phyloP scores from a whole-genome alignment of 1,139 yeast genomes.

The Groenewaldozyma sp. region DNA sequence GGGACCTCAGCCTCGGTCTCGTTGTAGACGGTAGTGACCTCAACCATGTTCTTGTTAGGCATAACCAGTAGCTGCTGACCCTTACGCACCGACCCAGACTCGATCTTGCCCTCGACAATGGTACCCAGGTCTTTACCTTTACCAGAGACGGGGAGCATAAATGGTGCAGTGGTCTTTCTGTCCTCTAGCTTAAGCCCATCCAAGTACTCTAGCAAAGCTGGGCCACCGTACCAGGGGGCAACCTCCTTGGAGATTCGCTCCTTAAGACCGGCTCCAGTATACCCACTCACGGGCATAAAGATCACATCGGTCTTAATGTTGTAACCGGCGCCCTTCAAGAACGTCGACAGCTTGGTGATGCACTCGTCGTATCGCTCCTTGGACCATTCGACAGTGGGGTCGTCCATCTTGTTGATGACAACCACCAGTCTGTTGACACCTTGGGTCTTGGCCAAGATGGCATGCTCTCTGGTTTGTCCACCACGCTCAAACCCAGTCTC shows the following conservation, averaged over 20 bases:
- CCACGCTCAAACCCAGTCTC: conserved; percentile 99
- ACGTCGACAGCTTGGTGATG: conserved; percentile 65
- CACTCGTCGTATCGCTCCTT: conserved; percentile 95
- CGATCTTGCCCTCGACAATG: conserved; percentile 95
- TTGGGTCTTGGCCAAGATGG: conserved; percentile 92
- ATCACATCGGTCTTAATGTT: conserved; percentile 68
- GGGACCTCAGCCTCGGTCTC: conserved; percentile 95
- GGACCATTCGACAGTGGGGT: conserved; percentile 93
- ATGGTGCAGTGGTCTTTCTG: conserved; percentile 88
- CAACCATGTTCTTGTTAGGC: conserved; percentile 84
- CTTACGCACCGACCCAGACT: conserved; percentile 85
- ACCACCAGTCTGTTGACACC: conserved; percentile 92
- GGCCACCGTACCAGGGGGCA: conserved; percentile 94
- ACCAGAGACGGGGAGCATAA: conserved; percentile 92
- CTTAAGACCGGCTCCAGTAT: conserved; percentile 93
- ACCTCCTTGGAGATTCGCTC: conserved; percentile 61
- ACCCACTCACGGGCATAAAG: conserved; percentile 97
- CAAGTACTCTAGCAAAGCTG: conserved; percentile 80
- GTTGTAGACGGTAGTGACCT: conserved; percentile 77
- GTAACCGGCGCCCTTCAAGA: conserved; percentile 88
- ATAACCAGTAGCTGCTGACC: conserved; percentile 67
- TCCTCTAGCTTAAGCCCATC: conserved; percentile 74
- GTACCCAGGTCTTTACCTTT: conserved; percentile 97
- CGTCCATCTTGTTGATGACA: conserved; percentile 98
- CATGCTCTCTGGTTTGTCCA: conserved; percentile 98